A percentile compares a stretch with the other conserved stretches of the same genome.
Evolutionary conservation across 1,284 basidiomycete species (phyloP).

Genomic region (Melampsora abietis-canadensis): DNA sequence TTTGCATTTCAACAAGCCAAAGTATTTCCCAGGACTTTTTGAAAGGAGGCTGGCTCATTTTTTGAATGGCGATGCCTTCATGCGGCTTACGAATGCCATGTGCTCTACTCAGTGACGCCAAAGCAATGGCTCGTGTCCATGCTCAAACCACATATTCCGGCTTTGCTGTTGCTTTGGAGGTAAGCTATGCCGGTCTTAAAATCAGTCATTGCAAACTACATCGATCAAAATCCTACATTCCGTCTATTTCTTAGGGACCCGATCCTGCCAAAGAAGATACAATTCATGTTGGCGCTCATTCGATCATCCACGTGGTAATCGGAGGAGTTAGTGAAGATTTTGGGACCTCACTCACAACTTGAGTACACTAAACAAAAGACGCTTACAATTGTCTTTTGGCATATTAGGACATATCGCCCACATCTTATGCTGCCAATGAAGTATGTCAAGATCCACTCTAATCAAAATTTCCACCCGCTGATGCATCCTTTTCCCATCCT

Average conservation of each 20-base stretch:
- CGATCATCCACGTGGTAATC: constrained; percentile 33
- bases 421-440: constrained; percentile 40
- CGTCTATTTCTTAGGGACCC: constrained; percentile 8
- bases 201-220: not conserved
- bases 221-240: not conserved
- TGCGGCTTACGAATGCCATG: not conserved
- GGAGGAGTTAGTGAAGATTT: constrained; percentile 16
- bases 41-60: not conserved
- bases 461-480: not conserved
- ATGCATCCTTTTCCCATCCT: not conserved
- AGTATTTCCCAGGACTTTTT: not conserved
- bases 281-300: constrained; percentile 12
- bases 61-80: not conserved
- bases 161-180: constrained; percentile 33
- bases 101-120: constrained; percentile 3
- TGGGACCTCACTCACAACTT: not conserved
- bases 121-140: constrained; percentile 2
- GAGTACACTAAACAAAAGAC: not conserved
- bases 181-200: not conserved
- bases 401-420: constrained; percentile 27
- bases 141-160: constrained; percentile 4
- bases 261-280: constrained; percentile 14
- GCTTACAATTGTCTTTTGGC: not conserved
- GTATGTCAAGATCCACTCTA: not conserved
- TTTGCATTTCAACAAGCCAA: not conserved